Evolutionary conservation across 371 early-diverging fungal species (phyloP), one percentile per base, ranked within the genome.

Genomic region (Apophysomyces ossiformis): DNA sequence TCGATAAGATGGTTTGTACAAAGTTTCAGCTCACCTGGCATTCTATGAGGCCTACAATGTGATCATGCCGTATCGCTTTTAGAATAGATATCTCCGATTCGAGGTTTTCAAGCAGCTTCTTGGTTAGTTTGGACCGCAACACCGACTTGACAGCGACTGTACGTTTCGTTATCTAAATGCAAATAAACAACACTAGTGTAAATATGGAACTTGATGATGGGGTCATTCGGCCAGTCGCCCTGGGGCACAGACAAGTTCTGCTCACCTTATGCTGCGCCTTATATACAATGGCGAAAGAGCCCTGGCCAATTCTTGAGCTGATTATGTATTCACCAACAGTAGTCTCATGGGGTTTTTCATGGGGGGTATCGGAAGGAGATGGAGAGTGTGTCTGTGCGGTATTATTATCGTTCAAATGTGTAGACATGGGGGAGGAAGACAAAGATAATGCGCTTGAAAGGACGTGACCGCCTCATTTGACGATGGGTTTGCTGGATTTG

Each of bases 201-300:
- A 39, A 21, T 15, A n/a, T 45, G 36, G 58, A 44, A 21, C 66
- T 16, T 50, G 54, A 50, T 50, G 54, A 50, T 5, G 54, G 5
- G 21, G 5, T 21, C 9, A 21, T 18, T 8, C 11, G 9, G 1
- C 21, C 26, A 21, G 54, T 50, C 35, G 54, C 61, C 21, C 58
- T 57, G 5, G 32, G 32, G 38, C 43, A 43, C 4, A 37, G n/a
- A 39, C 37, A 15, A 37, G 13, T 39, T 26, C 59, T 43, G 41
- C 58, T 68, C 79, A 84, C 88, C 79, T 88, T 89, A 74, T 92
- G 89, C 64, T 83, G 73, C 46, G 92, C 98, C 71, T 90, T 86
- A 76, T 91, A 97, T 5, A 98, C 98, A 1, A 91, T 96, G 36
- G 98, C 98, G 83, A 98, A 98, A 1, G 96, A 96, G 36, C 98